Conservation (phyloP, 1,284 basidiomycete genomes). For the Violaceomyces palustris region DNA sequence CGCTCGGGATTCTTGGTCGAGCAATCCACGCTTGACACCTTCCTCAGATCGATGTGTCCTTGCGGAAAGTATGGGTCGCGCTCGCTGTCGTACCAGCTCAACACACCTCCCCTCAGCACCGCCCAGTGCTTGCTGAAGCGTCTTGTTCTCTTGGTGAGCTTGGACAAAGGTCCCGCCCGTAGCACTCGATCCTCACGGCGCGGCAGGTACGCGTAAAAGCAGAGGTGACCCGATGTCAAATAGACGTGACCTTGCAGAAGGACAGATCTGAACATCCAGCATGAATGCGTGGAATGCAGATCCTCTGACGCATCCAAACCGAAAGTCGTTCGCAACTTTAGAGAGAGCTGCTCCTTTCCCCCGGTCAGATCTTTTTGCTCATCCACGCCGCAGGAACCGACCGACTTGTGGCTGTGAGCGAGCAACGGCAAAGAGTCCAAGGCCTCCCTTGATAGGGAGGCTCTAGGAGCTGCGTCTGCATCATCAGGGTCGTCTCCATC, state of each 20-base stretch:
- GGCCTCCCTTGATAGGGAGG: too few relatives aligned
- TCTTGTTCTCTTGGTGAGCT: constrained; percentile 32
- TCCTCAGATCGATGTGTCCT: constrained; percentile 86
- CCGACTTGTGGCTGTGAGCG: too few relatives aligned
- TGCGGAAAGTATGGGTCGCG: constrained; percentile 95
- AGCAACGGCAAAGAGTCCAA: too few relatives aligned
- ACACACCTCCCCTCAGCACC: constrained; percentile 26
- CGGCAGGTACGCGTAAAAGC: constrained; percentile 88
- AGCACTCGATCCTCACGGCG: constrained; percentile 26
- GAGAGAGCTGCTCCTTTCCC: constrained; percentile 8
- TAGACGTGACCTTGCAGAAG: constrained; percentile 94
- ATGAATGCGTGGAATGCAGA: constrained; percentile 23
- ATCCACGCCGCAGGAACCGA: too few relatives aligned
- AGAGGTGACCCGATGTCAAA: constrained; percentile 81
- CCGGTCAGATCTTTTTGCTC: too few relatives aligned
- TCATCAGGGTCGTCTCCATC: too few relatives aligned
- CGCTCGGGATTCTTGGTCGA: constrained; percentile 59
- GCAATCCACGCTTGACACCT: constrained; percentile 80
- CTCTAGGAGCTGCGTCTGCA: too few relatives aligned
- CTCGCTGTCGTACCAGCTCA: constrained; percentile 44
- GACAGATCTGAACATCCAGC: constrained; percentile 51
- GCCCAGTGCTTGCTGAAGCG: constrained; percentile 44
- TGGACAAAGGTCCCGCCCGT: constrained; percentile 23
- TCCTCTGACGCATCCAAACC: constrained; percentile 20
- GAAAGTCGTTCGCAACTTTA: constrained; percentile 26